These are phyloP conservation scores for Pinus tabuliformis DNA, from an alignment of 75 land plant genomes.

Conservation along the genomic window DNA sequence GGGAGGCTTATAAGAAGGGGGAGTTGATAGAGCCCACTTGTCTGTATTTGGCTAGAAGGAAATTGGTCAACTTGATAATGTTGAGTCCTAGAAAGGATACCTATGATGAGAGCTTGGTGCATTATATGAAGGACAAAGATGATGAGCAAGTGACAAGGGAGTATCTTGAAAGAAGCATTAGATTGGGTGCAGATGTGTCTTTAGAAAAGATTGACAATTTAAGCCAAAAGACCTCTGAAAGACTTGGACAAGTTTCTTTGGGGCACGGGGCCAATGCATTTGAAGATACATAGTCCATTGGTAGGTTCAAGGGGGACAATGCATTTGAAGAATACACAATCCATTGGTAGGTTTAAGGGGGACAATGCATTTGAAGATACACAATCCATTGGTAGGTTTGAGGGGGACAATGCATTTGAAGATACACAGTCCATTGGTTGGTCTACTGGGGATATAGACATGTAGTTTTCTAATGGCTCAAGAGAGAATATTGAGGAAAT, in stretches of 20 bases:
- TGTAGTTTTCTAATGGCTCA: neutral
- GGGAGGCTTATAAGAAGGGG: conserved; percentile 73
- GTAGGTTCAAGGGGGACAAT: neutral
- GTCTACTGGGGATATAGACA: neutral
- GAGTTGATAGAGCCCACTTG: conserved; percentile 59
- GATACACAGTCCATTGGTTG: neutral
- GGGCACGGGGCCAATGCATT: neutral
- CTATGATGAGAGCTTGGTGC: conserved; percentile 33
- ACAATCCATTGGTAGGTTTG: neutral
- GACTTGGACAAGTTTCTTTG: neutral
- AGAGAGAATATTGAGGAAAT: neutral
- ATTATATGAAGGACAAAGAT: conserved; percentile 22
- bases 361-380: neutral
- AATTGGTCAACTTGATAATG: conserved; percentile 44
- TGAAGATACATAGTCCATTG: neutral
- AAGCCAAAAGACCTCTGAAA: neutral
- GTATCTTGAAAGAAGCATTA: neutral
- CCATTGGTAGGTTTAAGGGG: neutral
- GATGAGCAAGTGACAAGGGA: conserved; percentile 15
- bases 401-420: neutral
- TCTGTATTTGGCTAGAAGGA: conserved; percentile 58
- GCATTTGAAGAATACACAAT: neutral
- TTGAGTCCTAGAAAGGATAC: conserved; percentile 54
- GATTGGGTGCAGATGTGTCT: neutral
- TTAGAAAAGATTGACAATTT: neutral